Percentiles rank a stretch among this genome's conserved stretches.
Conservation (phyloP, 2,329 filamentous ascomycete species). For the Ophiostoma pallidulum region DNA sequence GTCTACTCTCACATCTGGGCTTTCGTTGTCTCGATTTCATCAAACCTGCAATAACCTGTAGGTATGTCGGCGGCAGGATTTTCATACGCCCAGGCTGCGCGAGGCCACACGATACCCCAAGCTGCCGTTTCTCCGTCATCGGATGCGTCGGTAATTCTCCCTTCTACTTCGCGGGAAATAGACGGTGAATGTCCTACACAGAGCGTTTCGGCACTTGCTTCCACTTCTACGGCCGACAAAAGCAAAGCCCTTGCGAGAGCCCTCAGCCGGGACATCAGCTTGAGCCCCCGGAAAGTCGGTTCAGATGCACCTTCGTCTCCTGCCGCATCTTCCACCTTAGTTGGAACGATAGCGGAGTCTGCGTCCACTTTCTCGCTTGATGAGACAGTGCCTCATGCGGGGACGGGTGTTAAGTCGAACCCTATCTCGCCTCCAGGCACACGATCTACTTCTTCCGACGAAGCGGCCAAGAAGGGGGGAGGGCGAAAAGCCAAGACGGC, state of each 20-base stretch:
- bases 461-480: slow-evolving; percentile 52
- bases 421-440: neutral
- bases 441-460: slow-evolving; percentile 30
- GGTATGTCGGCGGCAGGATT: slow-evolving; percentile 54
- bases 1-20: neutral
- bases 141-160: slow-evolving; percentile 22
- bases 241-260: neutral
- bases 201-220: neutral
- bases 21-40: neutral
- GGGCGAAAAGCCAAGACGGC: slow-evolving; percentile 56
- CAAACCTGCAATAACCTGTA: neutral
- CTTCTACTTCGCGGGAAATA: slow-evolving; percentile 25
- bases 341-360: slow-evolving; percentile 25
- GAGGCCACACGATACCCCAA: slow-evolving; percentile 53
- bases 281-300: slow-evolving; percentile 13
- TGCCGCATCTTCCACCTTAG: slow-evolving; percentile 22
- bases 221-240: neutral
- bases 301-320: slow-evolving; percentile 22
- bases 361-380: slow-evolving; percentile 14
- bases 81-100: slow-evolving; percentile 93
- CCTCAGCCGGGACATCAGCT: neutral
- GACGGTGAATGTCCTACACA: slow-evolving; percentile 25
- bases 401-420: slow-evolving; percentile 30
- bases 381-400: slow-evolving; percentile 43
- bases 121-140: slow-evolving; percentile 26